Evolutionary conservation across 768 basidiomycete genomes (phyloP), one percentile per base, ranked within the genome.

Genomic region (Favolaschia claudopus): DNA sequence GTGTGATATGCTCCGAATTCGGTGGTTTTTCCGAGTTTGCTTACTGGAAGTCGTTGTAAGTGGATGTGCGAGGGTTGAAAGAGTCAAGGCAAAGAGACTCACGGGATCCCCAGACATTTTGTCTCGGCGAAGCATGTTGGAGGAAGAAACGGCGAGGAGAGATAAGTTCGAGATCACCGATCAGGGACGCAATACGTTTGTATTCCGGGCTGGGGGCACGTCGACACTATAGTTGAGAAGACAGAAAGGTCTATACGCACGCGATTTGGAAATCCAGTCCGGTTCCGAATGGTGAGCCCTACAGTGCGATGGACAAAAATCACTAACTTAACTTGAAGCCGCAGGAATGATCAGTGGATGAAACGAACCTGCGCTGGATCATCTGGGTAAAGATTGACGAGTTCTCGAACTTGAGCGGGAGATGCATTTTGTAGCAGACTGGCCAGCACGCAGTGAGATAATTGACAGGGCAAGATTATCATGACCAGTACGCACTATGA

Each of bases 401-500:
- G 9, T 13, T 38, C 31, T 7, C 32, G 29, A 8, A 58, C 20
- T 9, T 58, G 33, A 3, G 13, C 29, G 6, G 37, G 22, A 5
- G 37, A 42, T 12, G 43, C 43, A 17, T n/a, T 45, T 25, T 20
- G 43, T 14, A 45, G 25, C 12, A 27, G 28, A 7, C 43, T 44
- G 7, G 38, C 17, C 7, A 39, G 7, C n/a, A n/a, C n/a, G n/a
- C n/a, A n/a, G 38, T 7, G 17, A 7, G 22, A 39, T n/a, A n/a
- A 9, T 39, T 3, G 38, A 9, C 38, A 39, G 12, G 38, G 24
- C 38, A 46, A n/a, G 34, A 36, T 10, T 36, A n/a, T 10, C n/a
- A n/a, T 36, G 34, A n/a, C 10, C n/a, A n/a, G n/a, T n/a, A n/a
- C n/a, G n/a, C n/a, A 36, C 64, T 65, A 65, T 8, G 47, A 37